These are phyloP conservation scores for Leucaena leucocephala DNA, from an alignment of 306 rosid species.

Conservation along the genomic window DNA sequence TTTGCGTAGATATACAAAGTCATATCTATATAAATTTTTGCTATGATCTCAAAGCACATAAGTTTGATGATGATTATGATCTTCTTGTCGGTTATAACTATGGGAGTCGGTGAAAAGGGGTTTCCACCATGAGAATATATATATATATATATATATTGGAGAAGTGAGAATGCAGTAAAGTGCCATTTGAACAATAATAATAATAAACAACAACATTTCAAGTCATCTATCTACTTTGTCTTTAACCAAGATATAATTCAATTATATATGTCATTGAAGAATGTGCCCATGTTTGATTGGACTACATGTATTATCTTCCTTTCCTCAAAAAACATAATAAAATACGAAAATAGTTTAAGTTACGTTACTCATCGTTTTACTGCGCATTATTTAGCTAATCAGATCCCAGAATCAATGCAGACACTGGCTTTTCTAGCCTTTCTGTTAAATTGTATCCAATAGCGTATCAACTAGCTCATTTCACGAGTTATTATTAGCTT, in stretches of 20 bases:
- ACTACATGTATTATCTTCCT: conserved; percentile 4
- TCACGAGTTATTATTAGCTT: not conserved
- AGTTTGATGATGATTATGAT: conserved; percentile 61
- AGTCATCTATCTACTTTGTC: conserved; percentile 23
- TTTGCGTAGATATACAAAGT: conserved; percentile 46
- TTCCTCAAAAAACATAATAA: not conserved
- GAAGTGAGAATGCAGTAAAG: conserved; percentile 35
- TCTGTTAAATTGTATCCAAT: not conserved
- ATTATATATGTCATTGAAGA: conserved; percentile 13
- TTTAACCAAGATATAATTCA: not conserved
- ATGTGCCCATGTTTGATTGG: conserved; percentile 25
- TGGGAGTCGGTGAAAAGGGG: conserved; percentile 53
- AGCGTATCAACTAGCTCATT: not conserved
- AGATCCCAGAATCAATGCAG: not conserved
- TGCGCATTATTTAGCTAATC: conserved; percentile 9
- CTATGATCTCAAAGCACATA: conserved; percentile 42
- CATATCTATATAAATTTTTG: conserved; percentile 43
- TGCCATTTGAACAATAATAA: conserved; percentile 17
- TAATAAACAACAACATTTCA: not conserved
- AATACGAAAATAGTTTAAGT: conserved; percentile 1
- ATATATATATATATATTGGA: not conserved
- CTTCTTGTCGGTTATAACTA: conserved; percentile 48
- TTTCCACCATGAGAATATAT: conserved; percentile 8
- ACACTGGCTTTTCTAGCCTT: not conserved
- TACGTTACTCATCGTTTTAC: conserved; percentile 9